Evolutionary conservation across 2,329 filamentous ascomycete genomes (phyloP).

Genomic region (Orbilia brochopaga): DNA sequence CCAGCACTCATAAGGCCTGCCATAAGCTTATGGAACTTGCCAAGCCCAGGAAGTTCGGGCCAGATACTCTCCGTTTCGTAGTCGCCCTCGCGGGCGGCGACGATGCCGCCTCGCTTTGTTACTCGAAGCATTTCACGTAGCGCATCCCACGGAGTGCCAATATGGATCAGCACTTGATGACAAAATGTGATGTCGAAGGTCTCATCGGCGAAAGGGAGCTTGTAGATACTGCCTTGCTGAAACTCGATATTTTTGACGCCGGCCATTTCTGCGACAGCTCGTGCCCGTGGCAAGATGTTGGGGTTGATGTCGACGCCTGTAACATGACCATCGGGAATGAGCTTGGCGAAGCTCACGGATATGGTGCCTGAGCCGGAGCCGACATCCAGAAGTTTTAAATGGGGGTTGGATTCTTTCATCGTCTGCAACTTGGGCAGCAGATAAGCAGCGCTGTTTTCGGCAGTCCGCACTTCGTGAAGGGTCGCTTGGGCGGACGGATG

Average conservation of each 20-base stretch:
- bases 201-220: slow-evolving; percentile 56
- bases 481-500: slow-evolving; percentile 53
- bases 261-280: slow-evolving; percentile 56
- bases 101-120: slow-evolving; percentile 55
- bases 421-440: slow-evolving; percentile 56
- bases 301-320: slow-evolving; percentile 61
- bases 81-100: slow-evolving; percentile 57
- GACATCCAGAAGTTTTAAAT: slow-evolving; percentile 60
- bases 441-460: slow-evolving; percentile 52
- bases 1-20: slow-evolving; percentile 47
- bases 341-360: slow-evolving; percentile 59
- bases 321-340: slow-evolving; percentile 60
- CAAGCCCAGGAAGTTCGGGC: slow-evolving; percentile 55
- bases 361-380: slow-evolving; percentile 63
- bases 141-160: slow-evolving; percentile 52
- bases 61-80: slow-evolving; percentile 56
- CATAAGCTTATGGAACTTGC: slow-evolving; percentile 54
- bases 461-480: slow-evolving; percentile 23
- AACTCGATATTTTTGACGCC: slow-evolving; percentile 55
- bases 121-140: slow-evolving; percentile 56
- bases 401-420: slow-evolving; percentile 52
- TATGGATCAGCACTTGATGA: slow-evolving; percentile 56
- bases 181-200: slow-evolving; percentile 56
- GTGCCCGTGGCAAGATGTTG: slow-evolving; percentile 59
- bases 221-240: slow-evolving; percentile 56